phyloP scores from a whole-genome alignment of 805 yeast genomes.

The Zygosaccharomyces rouxii region DNA sequence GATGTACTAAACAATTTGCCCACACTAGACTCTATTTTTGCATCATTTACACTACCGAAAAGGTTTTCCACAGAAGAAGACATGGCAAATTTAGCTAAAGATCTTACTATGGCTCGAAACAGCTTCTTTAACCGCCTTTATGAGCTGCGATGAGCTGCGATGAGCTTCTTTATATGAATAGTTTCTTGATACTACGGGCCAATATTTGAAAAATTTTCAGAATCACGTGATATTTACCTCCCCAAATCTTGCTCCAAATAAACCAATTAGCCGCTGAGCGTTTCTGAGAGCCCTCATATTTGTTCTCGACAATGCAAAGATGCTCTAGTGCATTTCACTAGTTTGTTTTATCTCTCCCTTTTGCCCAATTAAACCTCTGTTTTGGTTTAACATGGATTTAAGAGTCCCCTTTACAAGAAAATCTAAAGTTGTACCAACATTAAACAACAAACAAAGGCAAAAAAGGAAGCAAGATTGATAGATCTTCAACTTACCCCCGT shows the following conservation, averaged over 20 bases:
- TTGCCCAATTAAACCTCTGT: neutral
- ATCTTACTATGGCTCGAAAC: neutral
- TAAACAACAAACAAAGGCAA: neutral
- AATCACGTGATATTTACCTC: slow-evolving; percentile 4
- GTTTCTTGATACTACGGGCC: too few relatives aligned
- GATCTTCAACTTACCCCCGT: neutral
- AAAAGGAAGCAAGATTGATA: neutral
- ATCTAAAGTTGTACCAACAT: neutral
- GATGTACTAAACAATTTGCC: slow-evolving; percentile 38
- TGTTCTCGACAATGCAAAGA: neutral
- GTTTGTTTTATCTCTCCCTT: neutral
- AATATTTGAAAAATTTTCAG: slow-evolving; percentile 18
- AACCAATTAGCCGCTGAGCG: neutral
- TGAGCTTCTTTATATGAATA: neutral
- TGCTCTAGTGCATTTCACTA: neutral
- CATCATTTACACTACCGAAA: slow-evolving; percentile 32
- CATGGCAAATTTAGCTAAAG: slow-evolving; percentile 4
- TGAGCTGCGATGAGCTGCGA: slow-evolving; percentile 22
- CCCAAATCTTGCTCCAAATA: neutral
- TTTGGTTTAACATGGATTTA: neutral
- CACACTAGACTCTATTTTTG: slow-evolving; percentile 34
- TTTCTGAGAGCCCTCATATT: neutral
- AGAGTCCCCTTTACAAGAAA: neutral
- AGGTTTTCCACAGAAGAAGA: slow-evolving; percentile 32
- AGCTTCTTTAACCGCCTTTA: neutral